Evolutionary conservation across 2,329 filamentous ascomycete genomes (phyloP).

Genomic region (Ilyonectria mors-panacis): DNA sequence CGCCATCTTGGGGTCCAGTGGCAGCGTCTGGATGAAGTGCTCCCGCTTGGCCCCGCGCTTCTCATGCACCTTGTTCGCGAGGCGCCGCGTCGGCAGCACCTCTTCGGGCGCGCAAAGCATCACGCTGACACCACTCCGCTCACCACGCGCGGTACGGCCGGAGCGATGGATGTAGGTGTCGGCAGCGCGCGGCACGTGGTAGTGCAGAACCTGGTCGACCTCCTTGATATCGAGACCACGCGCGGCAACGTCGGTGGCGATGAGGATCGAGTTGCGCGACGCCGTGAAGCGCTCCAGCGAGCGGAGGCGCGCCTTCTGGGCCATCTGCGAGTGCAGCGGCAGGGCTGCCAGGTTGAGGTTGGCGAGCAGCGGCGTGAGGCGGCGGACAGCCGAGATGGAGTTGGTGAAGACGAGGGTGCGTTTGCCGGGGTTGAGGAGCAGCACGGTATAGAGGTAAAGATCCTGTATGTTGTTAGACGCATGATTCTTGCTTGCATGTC

Average conservation of each 20-base stretch:
- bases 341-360: conserved; percentile 84
- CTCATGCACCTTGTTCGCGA: conserved; percentile 91
- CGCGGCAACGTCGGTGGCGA: conserved; percentile 95
- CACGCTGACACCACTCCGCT: conserved; percentile 83
- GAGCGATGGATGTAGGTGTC: conserved; percentile 97
- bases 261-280: conserved; percentile 77
- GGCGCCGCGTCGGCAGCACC: conserved; percentile 84
- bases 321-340: conserved; percentile 93
- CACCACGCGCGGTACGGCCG: conserved; percentile 90
- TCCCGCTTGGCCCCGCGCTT: conserved; percentile 66
- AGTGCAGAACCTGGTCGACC: conserved; percentile 93
- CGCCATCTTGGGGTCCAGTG: conserved; percentile 86
- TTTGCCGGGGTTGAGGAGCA: conserved; percentile 85
- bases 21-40: conserved; percentile 83
- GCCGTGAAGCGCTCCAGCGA: conserved; percentile 91
- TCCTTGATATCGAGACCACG: conserved; percentile 93
- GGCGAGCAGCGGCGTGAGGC: conserved; percentile 86
- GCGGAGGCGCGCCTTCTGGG: conserved; percentile 93
- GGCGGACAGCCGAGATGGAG: conserved; percentile 92
- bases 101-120: conserved; percentile 94
- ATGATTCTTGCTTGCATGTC: too few relatives aligned
- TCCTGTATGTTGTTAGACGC: conserved; percentile 68
- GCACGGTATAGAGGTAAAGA: conserved; percentile 90
- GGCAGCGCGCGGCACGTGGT: conserved; percentile 92
- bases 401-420: conserved; percentile 95